Base-by-base conservation (phyloP, 139 green algal species). In the Gonium pectorale region DNA sequence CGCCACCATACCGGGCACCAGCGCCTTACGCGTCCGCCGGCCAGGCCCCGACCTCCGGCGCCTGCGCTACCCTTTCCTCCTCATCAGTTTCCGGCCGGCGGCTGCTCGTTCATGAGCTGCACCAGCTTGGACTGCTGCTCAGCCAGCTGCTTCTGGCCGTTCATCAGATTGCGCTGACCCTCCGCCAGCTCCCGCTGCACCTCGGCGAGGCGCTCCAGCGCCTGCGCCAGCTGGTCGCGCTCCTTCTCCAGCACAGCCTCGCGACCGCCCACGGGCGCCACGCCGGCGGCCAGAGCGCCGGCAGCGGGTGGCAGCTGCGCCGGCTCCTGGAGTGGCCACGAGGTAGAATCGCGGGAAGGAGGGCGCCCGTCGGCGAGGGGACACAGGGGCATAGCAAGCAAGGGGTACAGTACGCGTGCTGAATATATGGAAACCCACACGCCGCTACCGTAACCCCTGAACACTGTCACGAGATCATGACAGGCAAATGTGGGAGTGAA, bases 141-240 rank as follows among this genome's bases (percentile, higher is more conserved):
- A 40, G 89, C 89, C 69, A 96, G 89, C 87, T 95, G 92, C 82
- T 87, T 88, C 86, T 96, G 93, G 26, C 93, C 93, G 33, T 54
- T 73, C 93, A 96, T 95, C 21, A 96, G 89, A 75, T 93, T 93
- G 59, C 89, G 89, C 90, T 96, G 93, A 27, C 87, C 90, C 67
- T 94, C 88, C 35, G 93, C 92, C 49, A 96, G 84, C 86, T 96
- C 90, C 1, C 90, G 86, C 89, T 96, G 93, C 81, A 96, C 93
- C 29, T 90, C 90, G 5, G 92, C 92, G 63, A 96, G 89, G 38
- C 89, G 78, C 86, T 96, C 92, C 87, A 96, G 87, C 22, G 91
- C 90, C 37, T 81, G 54, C 11, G 91, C 91, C 66, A 94, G 87
- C 86, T 90, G 90, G 67, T 95, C 88, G 27, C 90, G 81, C 79